phyloP scores from a whole-genome alignment of 495 filamentous ascomycete species.

The Clohesyomyces aquaticus region DNA sequence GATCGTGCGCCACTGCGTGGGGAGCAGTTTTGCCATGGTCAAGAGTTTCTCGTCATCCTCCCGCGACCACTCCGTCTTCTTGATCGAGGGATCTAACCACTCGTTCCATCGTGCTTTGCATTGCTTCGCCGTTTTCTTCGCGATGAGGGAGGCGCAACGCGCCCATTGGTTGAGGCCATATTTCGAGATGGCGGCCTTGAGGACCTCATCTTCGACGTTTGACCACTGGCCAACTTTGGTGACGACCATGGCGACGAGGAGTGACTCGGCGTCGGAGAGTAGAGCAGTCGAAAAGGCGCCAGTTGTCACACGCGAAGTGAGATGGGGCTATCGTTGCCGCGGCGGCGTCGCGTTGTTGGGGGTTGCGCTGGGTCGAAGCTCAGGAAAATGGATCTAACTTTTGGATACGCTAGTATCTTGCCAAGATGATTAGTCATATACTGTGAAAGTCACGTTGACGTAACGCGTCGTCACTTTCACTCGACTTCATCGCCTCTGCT shows the following conservation, averaged over 20 bases:
- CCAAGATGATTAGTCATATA: background rate
- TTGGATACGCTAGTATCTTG: background rate
- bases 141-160: constrained; percentile 93
- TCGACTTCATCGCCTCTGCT: background rate
- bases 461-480: constrained; percentile 1
- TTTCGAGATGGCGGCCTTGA: constrained; percentile 71
- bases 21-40: constrained; percentile 97
- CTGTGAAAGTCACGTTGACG: constrained; percentile 8
- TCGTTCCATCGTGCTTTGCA: constrained; percentile 98
- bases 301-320: background rate
- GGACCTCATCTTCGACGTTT: constrained; percentile 89
- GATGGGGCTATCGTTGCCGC: background rate
- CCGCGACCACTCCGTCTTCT: constrained; percentile 97
- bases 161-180: constrained; percentile 90
- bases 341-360: background rate
- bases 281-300: constrained; percentile 2
- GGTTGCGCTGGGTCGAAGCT: background rate
- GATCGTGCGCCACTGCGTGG: constrained; percentile 92
- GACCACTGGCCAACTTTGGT: constrained; percentile 98
- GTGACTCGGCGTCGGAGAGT: background rate
- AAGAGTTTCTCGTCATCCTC: constrained; percentile 98
- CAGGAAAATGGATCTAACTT: no score
- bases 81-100: constrained; percentile 97
- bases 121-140: constrained; percentile 97
- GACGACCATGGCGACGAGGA: constrained; percentile 74